A percentile compares a stretch with the other conserved stretches of the same genome.
phyloP scores from a whole-genome alignment of 495 filamentous ascomycete genomes.

The Xylaria flabelliformis region DNA sequence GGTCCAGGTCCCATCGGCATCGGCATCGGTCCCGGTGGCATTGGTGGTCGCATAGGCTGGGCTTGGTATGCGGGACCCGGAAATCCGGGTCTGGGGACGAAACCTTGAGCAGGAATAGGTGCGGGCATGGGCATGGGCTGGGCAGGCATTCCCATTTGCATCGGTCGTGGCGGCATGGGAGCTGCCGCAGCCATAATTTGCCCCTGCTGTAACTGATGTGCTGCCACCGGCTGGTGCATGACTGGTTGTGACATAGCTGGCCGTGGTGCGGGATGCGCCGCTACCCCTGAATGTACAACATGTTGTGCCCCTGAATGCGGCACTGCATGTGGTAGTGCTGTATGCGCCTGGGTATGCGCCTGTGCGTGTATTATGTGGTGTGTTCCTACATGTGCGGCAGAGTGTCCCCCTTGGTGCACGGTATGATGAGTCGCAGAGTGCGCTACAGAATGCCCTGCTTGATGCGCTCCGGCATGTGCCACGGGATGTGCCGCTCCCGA shows the following conservation, averaged over 20 bases:
- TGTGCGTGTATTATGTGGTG: conserved; percentile 1
- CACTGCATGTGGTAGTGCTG: background rate
- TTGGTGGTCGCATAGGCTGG: conserved; percentile 10
- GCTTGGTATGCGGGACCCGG: conserved; percentile 5
- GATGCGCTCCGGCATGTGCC: background rate
- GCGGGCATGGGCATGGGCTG: conserved; percentile 1
- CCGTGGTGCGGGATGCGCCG: background rate
- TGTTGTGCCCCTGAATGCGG: background rate
- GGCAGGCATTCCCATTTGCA: conserved; percentile 15
- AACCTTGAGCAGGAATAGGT: background rate
- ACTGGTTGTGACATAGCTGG: background rate
- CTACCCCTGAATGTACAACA: conserved; percentile 7
- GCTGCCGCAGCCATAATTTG: background rate
- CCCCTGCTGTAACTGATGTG: background rate
- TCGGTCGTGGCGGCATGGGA: conserved; percentile 4
- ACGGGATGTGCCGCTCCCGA: background rate
- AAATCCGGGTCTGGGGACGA: conserved; percentile 13
- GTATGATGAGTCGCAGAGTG: conserved; percentile 4
- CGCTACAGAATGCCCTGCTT: background rate
- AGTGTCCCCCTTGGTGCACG: background rate
- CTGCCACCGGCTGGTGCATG: background rate
- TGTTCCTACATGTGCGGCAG: background rate
- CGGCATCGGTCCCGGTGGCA: background rate
- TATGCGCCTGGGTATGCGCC: background rate
- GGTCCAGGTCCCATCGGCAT: conserved; percentile 3